Base-by-base conservation (phyloP, 257 asterid genomes). In the Solanum dulcamara region DNA sequence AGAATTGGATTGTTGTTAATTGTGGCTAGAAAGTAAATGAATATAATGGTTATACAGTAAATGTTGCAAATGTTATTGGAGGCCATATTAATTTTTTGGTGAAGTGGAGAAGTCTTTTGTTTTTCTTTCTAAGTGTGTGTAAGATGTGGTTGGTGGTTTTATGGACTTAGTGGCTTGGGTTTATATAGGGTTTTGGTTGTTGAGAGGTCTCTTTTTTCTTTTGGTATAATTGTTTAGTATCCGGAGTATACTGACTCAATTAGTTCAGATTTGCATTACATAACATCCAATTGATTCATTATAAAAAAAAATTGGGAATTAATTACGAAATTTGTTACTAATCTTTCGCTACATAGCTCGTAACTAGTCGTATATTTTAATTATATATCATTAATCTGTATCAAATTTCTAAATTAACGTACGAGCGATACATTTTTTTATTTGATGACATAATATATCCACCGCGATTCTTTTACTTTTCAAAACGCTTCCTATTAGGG, bases 11-110 rank as follows among this genome's bases (percentile, higher is more conserved):
- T 51, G 68, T 59, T 81, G 3, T 32, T 57, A 13, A 28, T 64
- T 32, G 82, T 62, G 35, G 81, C 85, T n/a, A 88, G n/a, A 66
- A 86, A 59, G 68, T 55, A 85, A n/a, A 90, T 74, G 13, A 86
- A 38, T 44, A 86, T 33, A 20, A 48, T 71, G 75, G 85, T 26
- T 66, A 81, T 80, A 42, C 80, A 28, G 30, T 35, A 55, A 80
- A 74, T 33, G 32, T 64, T 35, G 59, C 1, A 55, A 37, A 42
- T 60, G 77, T 66, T 15, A 30, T 74, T 83, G 84, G 84, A 84
- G 44, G 81, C 75, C 89, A 89, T 86, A 4, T 14, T 22, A 35
- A 42, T n/a, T 75, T 68, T 68, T 72, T 40, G 81, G 5, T 72
- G 51, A 72, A 71, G 18, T 38, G 48, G 4, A 40, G 35, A 40